Evolutionary conservation across 495 filamentous ascomycete species (phyloP).

Genomic region (Aspergillus diversus): DNA sequence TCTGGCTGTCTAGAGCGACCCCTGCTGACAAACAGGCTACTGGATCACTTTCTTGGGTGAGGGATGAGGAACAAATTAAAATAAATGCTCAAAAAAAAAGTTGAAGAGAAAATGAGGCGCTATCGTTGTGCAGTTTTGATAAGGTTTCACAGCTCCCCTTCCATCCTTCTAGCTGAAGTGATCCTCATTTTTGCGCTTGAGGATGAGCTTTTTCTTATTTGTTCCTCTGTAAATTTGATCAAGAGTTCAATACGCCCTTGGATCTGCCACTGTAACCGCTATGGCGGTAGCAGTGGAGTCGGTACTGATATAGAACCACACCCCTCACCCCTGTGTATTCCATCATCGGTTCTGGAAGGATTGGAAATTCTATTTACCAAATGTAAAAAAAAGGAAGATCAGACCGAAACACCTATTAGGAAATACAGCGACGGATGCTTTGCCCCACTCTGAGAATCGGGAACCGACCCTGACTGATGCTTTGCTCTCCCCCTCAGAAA

Average conservation of each 20-base stretch:
- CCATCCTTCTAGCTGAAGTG: background rate
- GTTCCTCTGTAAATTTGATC: background rate
- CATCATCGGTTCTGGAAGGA: conserved; percentile 9
- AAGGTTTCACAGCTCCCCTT: conserved; percentile 2
- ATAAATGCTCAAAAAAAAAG: background rate
- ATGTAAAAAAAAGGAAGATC: background rate
- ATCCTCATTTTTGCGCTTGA: conserved; percentile 2
- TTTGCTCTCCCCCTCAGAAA: conserved; percentile 3
- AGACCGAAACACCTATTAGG: conserved; percentile 22
- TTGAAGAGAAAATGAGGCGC: conserved; percentile 20
- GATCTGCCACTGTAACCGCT: conserved; percentile 8
- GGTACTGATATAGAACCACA: background rate
- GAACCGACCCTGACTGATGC: conserved; percentile 20
- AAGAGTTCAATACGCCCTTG: background rate
- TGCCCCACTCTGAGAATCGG: conserved; percentile 13
- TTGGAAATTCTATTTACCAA: conserved; percentile 7
- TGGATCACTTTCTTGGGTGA: conserved; percentile 14
- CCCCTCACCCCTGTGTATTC: background rate
- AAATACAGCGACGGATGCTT: conserved; percentile 12
- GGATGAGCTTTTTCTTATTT: background rate
- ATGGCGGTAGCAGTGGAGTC: conserved; percentile 12
- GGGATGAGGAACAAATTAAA: background rate
- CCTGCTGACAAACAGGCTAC: conserved; percentile 28
- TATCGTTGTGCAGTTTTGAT: conserved; percentile 12
- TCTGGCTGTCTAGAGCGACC: conserved; percentile 16